Evolutionary conservation across 371 early-diverging fungal genomes (phyloP), one percentile per base, ranked within the genome.

Genomic region (Apophysomyces ossiformis): DNA sequence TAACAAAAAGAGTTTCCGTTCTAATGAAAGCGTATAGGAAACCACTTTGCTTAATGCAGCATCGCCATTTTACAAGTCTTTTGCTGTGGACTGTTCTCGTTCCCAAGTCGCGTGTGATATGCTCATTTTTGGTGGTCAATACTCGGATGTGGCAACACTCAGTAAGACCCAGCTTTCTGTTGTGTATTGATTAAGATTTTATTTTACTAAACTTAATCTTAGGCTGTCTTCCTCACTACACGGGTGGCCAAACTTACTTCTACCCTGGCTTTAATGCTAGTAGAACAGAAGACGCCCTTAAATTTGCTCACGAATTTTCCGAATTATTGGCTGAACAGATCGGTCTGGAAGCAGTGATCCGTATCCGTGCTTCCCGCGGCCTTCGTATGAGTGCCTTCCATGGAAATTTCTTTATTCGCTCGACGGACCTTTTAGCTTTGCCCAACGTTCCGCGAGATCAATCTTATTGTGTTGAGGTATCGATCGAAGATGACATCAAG

Each of bases 361-460:
- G 99, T 57, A 91, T 99, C 16, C 89, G 99, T 62, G 94, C 96
- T 8, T 94, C 95, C 12, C 93, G 92, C 66, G 96, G 94, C 36
- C 58, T 96, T 60, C 87, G 88, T 57, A 92, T 93, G 90, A 90
- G 88, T 26, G 87, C 94, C 12, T 98, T 93, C 85, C 94, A 96
- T 68, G 99, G 99, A 37, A 96, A 97, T 88, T 97, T 96, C 76
- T 97, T 97, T 77, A 85, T 96, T 26, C 96, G 97, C 9, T 93
- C 94, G n/a, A 90, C 95, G 35, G 99, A 99, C 74, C 79, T 99
- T 16, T 74, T 99, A 36, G 90, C 96, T 2, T 84, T 99, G 69
- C 95, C 99, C 56, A 96, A 94, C 64, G 99, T 96, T 7, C 93
- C 90, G 66, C 95, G 99, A 54, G 91, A 96, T 72, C 97, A 99